Base-by-base conservation (phyloP, 805 yeast species). In the Hagleromyces aurorensis region DNA sequence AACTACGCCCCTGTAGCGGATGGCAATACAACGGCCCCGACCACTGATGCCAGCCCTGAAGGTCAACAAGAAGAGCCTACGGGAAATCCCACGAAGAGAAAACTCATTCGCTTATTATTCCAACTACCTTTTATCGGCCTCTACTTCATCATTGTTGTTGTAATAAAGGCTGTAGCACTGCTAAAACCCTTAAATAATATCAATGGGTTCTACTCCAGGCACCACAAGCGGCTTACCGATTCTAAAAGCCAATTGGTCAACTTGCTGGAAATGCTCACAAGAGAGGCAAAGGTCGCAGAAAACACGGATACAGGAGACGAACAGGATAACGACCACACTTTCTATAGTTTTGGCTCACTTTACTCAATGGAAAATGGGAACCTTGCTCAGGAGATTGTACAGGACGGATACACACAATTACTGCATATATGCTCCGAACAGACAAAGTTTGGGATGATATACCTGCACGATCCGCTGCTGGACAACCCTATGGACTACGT, bases 391-490 rank as follows among this genome's bases (percentile, higher is more conserved):
- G 25, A 32, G 4, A 34, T 42, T 5, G 27, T 71, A 34, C 75
- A 73, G 43, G 86, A 86, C 10, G 78, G 93, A 19, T 89, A 86
- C 57, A 74, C 87, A 2, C 78, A 78, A 34, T 87, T 95, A 2
- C 59, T 87, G 31, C 75, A 70, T 44, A 62, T 67, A 44, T 80
- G 91, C 19, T 78, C 81, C 29, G 63, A 69, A 19, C 72, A 81
- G 32, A 78, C 77, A 16, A 73, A 76, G 52, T 84, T 84, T 65
- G 62, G 87, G 23, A 58, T 83, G 29, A 72, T 86, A 2, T 76
- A 82, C 40, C 57, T 91, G 28, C 81, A 83, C 32, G 78, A 82
- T 46, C 74, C 75, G 13, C 71, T 75, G 33, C 78, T 82, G 49
- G 86, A 81, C 35, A 73, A 75, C 29, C 64, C 77, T 1, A 53